Evolutionary conservation across 1,139 yeast genomes (phyloP).

Genomic region (Blastobotrys serpentis): DNA sequence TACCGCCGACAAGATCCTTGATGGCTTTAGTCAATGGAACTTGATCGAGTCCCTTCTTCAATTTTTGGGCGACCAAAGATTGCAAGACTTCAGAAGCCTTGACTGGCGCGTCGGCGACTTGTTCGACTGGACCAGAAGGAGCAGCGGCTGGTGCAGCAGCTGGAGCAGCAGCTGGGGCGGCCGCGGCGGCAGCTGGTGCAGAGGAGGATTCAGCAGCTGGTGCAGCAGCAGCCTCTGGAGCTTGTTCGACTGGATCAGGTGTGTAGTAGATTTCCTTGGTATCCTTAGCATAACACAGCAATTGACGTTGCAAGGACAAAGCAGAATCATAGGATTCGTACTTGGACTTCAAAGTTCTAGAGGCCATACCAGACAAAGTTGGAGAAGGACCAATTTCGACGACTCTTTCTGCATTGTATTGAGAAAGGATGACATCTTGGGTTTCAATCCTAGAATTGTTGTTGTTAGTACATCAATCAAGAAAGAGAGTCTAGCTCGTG

Average conservation of each 20-base stretch:
- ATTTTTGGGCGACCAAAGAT: conserved; percentile 90
- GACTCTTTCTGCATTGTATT: conserved; percentile 92
- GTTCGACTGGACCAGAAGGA: conserved; percentile 72
- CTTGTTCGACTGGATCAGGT: conserved; percentile 72
- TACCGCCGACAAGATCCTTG: conserved; percentile 96
- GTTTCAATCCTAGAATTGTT: conserved; percentile 65
- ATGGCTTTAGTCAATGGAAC: conserved; percentile 89
- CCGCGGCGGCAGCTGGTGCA: conserved; percentile 40
- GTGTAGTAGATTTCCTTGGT: conserved; percentile 95
- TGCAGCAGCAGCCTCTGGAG: conserved; percentile 39
- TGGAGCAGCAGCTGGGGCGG: conserved; percentile 56
- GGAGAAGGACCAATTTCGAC: conserved; percentile 99
- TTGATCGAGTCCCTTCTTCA: conserved; percentile 85
- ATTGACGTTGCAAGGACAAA: conserved; percentile 92
- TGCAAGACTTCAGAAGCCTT: conserved; percentile 80
- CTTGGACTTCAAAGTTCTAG: conserved; percentile 92
- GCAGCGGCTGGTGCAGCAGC: conserved; percentile 60
- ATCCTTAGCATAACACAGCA: conserved; percentile 91
- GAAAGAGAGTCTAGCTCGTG: not conserved
- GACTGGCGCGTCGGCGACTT: conserved; percentile 85
- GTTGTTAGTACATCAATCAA: too few relatives aligned
- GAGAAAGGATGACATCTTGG: conserved; percentile 93
- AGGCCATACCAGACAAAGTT: conserved; percentile 97
- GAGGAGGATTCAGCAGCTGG: conserved; percentile 42
- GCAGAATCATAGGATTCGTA: conserved; percentile 98